These are phyloP conservation scores for Penicillium digitatum DNA, from an alignment of 2,329 filamentous ascomycete genomes.

Conservation along the genomic window DNA sequence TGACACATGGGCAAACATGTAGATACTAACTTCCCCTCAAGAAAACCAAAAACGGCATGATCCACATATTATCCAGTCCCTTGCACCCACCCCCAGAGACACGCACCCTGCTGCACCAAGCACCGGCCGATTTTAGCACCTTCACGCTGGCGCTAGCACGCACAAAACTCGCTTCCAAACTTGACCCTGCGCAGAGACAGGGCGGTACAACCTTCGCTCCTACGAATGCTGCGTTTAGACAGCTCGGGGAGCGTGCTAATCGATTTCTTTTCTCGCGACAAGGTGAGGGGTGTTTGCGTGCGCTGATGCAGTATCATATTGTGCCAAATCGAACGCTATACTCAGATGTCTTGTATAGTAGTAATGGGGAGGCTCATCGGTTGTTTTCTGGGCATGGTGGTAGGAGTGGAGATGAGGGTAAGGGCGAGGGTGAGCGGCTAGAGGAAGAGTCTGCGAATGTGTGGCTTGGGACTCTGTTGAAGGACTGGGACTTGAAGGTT, in stretches of 20 bases:
- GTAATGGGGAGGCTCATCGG: constrained; percentile 35
- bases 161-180: constrained; percentile 63
- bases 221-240: constrained; percentile 72
- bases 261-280: constrained; percentile 78
- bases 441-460: constrained; percentile 5
- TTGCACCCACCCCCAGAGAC: constrained; percentile 70
- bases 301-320: constrained; percentile 74
- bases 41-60: constrained; percentile 72
- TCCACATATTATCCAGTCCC: constrained; percentile 71
- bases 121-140: constrained; percentile 65
- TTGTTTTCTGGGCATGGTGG: constrained; percentile 1
- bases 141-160: constrained; percentile 69
- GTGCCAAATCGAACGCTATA: constrained; percentile 73
- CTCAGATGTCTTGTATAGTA: constrained; percentile 67
- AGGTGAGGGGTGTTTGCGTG: constrained; percentile 71
- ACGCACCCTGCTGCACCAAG: constrained; percentile 56
- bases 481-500: constrained; percentile 60
- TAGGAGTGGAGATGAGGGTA: constrained; percentile 3
- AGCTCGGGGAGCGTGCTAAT: constrained; percentile 68
- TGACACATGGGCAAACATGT: not conserved
- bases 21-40: constrained; percentile 37
- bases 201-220: constrained; percentile 80
- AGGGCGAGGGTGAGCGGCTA: constrained; percentile 34
- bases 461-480: constrained; percentile 56
- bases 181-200: constrained; percentile 51